These are phyloP conservation scores for Leccinum incarnatum DNA, from an alignment of 768 basidiomycete genomes.

Conservation along the genomic window DNA sequence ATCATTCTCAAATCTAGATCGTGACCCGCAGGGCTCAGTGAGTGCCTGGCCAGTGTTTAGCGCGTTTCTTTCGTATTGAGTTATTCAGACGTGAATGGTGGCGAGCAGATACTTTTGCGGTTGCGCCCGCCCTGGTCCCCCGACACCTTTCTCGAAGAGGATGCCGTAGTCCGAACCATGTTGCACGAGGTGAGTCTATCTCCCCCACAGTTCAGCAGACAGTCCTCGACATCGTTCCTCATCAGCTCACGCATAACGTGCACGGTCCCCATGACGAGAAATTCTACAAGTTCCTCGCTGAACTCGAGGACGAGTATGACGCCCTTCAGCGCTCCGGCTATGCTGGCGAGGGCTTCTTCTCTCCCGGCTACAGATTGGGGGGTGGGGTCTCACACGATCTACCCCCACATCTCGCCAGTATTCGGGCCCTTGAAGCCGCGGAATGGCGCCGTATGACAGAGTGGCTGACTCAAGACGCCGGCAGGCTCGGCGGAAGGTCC, in stretches of 20 bases:
- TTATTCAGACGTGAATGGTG: conserved; percentile 66
- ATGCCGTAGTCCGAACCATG: conserved; percentile 79
- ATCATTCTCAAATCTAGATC: conserved; percentile 8
- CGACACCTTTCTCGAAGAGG: conserved; percentile 71
- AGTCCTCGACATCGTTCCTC: not conserved
- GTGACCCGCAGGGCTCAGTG: conserved; percentile 35
- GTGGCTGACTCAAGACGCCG: conserved; percentile 47
- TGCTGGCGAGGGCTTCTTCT: conserved; percentile 87
- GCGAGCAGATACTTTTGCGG: conserved; percentile 80
- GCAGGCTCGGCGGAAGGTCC: conserved; percentile 58
- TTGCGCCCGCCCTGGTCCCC: conserved; percentile 68
- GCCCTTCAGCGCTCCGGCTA: conserved; percentile 78
- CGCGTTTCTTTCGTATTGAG: conserved; percentile 1
- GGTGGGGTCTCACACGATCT: conserved; percentile 62
- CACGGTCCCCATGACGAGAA: conserved; percentile 88
- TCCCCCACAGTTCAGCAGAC: no score
- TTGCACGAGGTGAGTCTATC: conserved; percentile 70
- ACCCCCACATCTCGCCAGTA: conserved; percentile 59
- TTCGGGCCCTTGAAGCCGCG: conserved; percentile 74
- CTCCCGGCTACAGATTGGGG: conserved; percentile 72
- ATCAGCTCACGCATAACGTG: conserved; percentile 81
- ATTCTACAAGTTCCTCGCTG: conserved; percentile 71
- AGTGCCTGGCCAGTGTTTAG: conserved; percentile 13
- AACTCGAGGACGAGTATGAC: conserved; percentile 83
- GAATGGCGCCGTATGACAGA: conserved; percentile 61